Evolutionary conservation across 805 yeast species (phyloP), one percentile per base, ranked within the genome.

Genomic region (Sugiyamaella chiloensis): DNA sequence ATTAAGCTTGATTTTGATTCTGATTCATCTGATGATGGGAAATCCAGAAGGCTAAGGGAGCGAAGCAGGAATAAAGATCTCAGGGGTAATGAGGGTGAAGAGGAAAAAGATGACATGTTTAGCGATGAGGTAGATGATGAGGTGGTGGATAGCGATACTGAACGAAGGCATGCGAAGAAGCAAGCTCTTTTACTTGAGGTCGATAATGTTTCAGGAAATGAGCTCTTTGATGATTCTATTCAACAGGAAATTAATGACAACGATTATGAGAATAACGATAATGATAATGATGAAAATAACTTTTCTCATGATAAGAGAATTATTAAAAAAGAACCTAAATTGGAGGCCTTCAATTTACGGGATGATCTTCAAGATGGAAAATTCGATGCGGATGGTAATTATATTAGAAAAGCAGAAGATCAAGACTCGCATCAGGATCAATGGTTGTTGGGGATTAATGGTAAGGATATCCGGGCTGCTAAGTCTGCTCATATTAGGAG

Each of bases 341-440:
- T 85, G 2, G 90, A 85, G 50, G 76, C 85, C 0, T 85, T 85
- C 63, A 74, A 78, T 59, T 62, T 85, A 37, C 63, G 72, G 20
- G 69, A 76, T 16, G 91, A 85, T 55, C 62, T 69, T 36, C 73
- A 73, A 46, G 79, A 75, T 40, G 91, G 89, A 1, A 61, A 62
- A 2, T 80, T 81, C 58, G 88, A 83, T 54, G 70, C 65, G 31
- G 76, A 75, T 32, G 87, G 88, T 1, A 81, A 80, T 54, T 83
- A 69, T 54, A 65, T 79, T 16, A 65, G 74, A 21, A 63, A 65
- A 12, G 72, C 70, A 2, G 67, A 67, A 2, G 71, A 66, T 24
- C 63, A 60, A 26, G 61, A 61, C 16, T 66, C 57, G 4, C 58
- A 59, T 16, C 71, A 69, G 40, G 79, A 74, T 49, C 52, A 52